Conservation (phyloP, 371 early-diverging fungal species). For the Coemansia sp. region DNA sequence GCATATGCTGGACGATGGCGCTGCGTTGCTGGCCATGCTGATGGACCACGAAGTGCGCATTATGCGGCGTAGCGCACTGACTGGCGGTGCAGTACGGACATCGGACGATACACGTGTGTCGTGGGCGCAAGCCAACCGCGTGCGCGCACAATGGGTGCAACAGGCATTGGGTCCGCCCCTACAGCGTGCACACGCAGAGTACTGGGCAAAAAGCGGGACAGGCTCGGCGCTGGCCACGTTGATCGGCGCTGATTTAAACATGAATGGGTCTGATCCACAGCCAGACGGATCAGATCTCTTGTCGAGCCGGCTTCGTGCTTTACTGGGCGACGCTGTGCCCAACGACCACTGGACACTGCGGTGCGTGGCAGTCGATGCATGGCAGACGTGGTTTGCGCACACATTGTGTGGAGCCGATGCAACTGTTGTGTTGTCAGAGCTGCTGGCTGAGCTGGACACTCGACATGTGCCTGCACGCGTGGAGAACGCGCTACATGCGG, state of each 20-base stretch:
- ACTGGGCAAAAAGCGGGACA: constrained; percentile 11
- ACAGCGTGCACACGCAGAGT: background rate
- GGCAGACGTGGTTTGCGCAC: constrained; percentile 30
- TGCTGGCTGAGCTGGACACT: background rate
- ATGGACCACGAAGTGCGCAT: constrained; percentile 48
- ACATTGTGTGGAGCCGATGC: background rate
- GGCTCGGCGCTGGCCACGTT: constrained; percentile 22
- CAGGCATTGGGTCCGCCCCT: constrained; percentile 11
- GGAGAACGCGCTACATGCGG: constrained; percentile 23
- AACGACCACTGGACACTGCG: constrained; percentile 38
- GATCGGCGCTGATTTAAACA: constrained; percentile 1
- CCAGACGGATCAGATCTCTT: too few species aligned
- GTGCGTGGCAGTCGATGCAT: constrained; percentile 19
- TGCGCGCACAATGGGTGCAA: constrained; percentile 24
- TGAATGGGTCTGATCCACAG: too few species aligned
- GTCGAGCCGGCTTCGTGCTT: constrained; percentile 1
- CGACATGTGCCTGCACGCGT: constrained; percentile 24
- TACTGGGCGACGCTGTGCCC: constrained; percentile 11
- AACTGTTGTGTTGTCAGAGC: background rate
- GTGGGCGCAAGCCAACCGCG: constrained; percentile 30
- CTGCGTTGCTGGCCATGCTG: constrained; percentile 22
- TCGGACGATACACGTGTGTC: constrained; percentile 13
- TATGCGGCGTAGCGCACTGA: constrained; percentile 41
- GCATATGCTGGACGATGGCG: background rate
- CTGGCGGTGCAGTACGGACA: constrained; percentile 12